Evolutionary conservation across 805 yeast genomes (phyloP).

Genomic region (Sugiyamaella smithiae): DNA sequence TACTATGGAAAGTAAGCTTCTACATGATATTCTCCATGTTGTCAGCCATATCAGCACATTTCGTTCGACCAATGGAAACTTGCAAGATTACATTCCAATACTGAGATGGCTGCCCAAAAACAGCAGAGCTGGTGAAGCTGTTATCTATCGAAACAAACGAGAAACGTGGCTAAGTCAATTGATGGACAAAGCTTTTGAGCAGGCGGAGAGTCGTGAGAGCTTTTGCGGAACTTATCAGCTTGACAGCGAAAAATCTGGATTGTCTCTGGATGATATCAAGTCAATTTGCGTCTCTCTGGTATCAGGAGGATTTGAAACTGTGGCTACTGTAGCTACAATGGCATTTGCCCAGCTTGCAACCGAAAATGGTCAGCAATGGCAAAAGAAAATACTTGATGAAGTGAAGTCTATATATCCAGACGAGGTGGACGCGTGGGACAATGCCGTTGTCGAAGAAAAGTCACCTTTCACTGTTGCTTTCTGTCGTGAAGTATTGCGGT

Average conservation of each 20-base stretch:
- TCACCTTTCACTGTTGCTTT: conserved; percentile 56
- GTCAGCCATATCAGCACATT: conserved; percentile 33
- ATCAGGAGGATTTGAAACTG: conserved; percentile 74
- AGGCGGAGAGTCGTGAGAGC: conserved; percentile 2
- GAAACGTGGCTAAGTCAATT: neutral
- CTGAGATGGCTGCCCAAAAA: conserved; percentile 12
- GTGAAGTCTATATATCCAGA: conserved; percentile 37
- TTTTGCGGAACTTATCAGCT: conserved; percentile 17
- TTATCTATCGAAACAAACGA: neutral
- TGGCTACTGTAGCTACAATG: conserved; percentile 59
- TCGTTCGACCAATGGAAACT: conserved; percentile 37
- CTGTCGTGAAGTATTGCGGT: conserved; percentile 58
- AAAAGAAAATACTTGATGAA: conserved; percentile 43
- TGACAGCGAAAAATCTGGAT: conserved; percentile 27
- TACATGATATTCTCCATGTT: conserved; percentile 32
- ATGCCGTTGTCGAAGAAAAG: conserved; percentile 27
- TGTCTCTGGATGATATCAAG: conserved; percentile 41
- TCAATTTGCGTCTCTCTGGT: conserved; percentile 69
- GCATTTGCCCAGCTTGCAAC: conserved; percentile 48
- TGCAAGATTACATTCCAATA: conserved; percentile 39
- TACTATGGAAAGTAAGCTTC: conserved; percentile 27
- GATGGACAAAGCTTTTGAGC: conserved; percentile 1
- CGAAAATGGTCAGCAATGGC: conserved; percentile 38
- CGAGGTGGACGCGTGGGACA: conserved; percentile 27
- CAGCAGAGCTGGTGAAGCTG: neutral